Evolutionary conservation across 192 early-diverging fungal genomes (phyloP), one percentile per base, ranked within the genome.

Genomic region (Backusella tuberculispora): DNA sequence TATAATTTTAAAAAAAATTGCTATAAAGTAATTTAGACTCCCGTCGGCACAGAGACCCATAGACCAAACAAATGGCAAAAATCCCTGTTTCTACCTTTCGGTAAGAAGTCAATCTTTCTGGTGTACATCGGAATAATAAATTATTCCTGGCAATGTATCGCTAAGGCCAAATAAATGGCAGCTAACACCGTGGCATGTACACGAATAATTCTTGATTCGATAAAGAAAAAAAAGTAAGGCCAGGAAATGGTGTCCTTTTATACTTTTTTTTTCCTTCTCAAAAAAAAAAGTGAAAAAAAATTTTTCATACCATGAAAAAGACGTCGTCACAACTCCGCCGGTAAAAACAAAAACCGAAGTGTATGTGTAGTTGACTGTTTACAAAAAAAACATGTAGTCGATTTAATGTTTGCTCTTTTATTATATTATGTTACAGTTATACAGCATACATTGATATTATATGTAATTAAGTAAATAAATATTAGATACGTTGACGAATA

Each of bases 101-200:
- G 74, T 42, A 78, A 71, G 47, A 73, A 65, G 64, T 41, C 65
- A 48, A 45, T 42, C 26, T 42, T 56, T 73, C 71, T 71, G 47
- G 65, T 40, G 40, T 73, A 72, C 76, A 72, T 44, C 29, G 71
- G 53, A 69, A 73, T 78, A 71, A 53, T 14, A 44, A 40, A 56
- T 45, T 71, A 78, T 73, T 69, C 60, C 76, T 78, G 76, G 76
- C 76, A 78, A 78, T 78, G 71, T 38, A 69, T 44, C 44, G 60
- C 76, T 72, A 63, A 29, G 19, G 71, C 29, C 71, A 48, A 48
- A 67, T 70, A 2, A 72, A 78, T 40, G 71, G 29, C 70, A 50
- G 29, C 65, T 34, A 43, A 64, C 71, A 78, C 73, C 76, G 76
- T 78, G 76, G 76, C 76, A 53, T 78, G 76, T 72, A 78, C 24